phyloP scores from a whole-genome alignment of 1,139 yeast genomes.

The Eremothecium coryli region DNA sequence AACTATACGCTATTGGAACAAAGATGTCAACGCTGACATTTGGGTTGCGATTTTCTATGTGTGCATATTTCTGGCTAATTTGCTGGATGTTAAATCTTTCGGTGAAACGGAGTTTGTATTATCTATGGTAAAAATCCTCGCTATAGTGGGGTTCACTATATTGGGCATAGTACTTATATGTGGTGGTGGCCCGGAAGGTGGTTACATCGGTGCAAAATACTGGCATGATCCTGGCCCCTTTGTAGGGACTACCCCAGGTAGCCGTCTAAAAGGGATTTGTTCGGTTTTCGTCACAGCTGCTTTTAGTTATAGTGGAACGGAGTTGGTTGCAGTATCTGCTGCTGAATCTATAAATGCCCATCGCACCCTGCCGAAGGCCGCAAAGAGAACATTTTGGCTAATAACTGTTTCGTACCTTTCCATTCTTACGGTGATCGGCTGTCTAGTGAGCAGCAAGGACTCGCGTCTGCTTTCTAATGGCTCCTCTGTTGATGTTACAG shows the following conservation, averaged over 20 bases:
- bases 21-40: conserved; percentile 47
- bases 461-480: conserved; percentile 39
- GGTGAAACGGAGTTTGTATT: conserved; percentile 62
- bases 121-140: conserved; percentile 51
- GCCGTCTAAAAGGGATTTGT: conserved; percentile 43
- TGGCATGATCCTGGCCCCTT: conserved; percentile 63
- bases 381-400: conserved; percentile 73
- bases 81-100: conserved; percentile 55
- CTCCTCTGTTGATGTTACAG: conserved; percentile 42
- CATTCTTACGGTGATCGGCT: conserved; percentile 53
- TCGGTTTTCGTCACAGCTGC: conserved; percentile 48
- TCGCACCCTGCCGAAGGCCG: conserved; percentile 58
- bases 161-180: conserved; percentile 59
- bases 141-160: conserved; percentile 57
- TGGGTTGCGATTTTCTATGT: conserved; percentile 60
- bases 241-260: conserved; percentile 37
- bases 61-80: conserved; percentile 45
- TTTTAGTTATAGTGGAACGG: conserved; percentile 48
- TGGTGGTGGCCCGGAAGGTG: conserved; percentile 61
- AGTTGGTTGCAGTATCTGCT: conserved; percentile 76
- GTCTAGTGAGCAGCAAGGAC: conserved; percentile 59
- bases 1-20: conserved; percentile 59
- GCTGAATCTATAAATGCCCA: conserved; percentile 80
- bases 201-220: conserved; percentile 49
- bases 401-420: conserved; percentile 56